A percentile compares a stretch with the other conserved stretches of the same genome.
phyloP scores from a whole-genome alignment of 2,329 filamentous ascomycete genomes.

The Fusarium palustre region DNA sequence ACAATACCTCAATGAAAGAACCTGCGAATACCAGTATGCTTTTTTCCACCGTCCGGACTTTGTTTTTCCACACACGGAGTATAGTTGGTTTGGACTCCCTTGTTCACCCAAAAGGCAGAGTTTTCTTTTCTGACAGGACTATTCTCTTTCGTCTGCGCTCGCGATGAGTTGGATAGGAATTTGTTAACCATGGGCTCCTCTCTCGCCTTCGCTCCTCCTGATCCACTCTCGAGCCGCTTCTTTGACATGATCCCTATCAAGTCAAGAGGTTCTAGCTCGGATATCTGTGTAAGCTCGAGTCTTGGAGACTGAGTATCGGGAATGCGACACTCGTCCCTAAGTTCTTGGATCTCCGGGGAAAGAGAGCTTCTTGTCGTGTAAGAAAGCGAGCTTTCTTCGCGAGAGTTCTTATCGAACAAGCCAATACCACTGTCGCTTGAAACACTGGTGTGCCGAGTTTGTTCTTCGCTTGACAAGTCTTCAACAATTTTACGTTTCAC shows the following conservation, averaged over 20 bases:
- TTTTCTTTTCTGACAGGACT: conserved; percentile 28
- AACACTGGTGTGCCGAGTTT: conserved; percentile 19
- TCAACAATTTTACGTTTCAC: conserved; percentile 46
- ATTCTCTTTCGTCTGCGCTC: conserved; percentile 6
- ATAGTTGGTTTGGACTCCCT: conserved; percentile 43
- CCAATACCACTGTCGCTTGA: conserved; percentile 27
- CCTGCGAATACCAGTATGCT: conserved; percentile 56
- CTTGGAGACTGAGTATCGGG: conserved; percentile 1
- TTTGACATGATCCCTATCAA: conserved; percentile 12
- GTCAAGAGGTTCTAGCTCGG: conserved; percentile 14
- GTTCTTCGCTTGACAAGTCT: conserved; percentile 9
- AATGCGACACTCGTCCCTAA: conserved; percentile 4
- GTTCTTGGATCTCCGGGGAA: conserved; percentile 16
- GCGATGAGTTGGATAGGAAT: conserved; percentile 11
- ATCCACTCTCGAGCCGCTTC: background rate
- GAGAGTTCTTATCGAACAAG: conserved; percentile 12
- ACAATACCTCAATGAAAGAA: conserved; percentile 55
- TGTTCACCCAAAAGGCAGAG: background rate
- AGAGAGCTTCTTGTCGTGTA: conserved; percentile 22
- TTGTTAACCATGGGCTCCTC: conserved; percentile 23
- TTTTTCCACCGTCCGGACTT: conserved; percentile 8
- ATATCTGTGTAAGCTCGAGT: conserved; percentile 15
- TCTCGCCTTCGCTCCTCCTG: background rate
- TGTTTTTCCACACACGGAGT: conserved; percentile 54
- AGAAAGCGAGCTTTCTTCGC: conserved; percentile 22